Evolutionary conservation across 495 filamentous ascomycete genomes (phyloP), one percentile per base, ranked within the genome.

Genomic region (Pseudomonodictys pantanalensis): DNA sequence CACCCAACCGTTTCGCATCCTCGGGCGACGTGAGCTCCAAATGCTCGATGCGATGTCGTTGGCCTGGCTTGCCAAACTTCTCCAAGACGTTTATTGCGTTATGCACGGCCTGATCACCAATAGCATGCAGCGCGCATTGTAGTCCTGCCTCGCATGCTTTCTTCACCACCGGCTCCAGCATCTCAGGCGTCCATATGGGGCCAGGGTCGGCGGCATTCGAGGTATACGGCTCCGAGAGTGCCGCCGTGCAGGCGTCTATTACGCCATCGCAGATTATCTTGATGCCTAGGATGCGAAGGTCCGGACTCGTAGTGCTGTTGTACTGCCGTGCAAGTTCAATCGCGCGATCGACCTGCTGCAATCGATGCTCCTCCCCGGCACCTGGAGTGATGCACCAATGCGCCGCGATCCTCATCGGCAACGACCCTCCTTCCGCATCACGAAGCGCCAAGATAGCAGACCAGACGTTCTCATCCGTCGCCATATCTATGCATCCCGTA

Each of bases 221-320:
- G 11, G 75, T 67, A 65, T 88, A 88, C 4, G 85, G 83, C 67
- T 86, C 77, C 3, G 74, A 70, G 28, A 88, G 69, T 3, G 79
- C 82, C 0, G 85, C 85, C 3, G 85, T 88, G 68, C 84, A 88
- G 0, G 79, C 83, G 56, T 88, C 85, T 42, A 88, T 75, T 8
- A 86, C 81, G 0, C 85, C 85, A 53, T 88, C 85, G 55, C 83
- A 83, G 41, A 88, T 87, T 20, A 88, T 72, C 59, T 88, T 88
- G 63, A 87, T 80, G n/a, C 85, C 85, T 1, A 81, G 77, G 15
- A 88, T 71, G 26, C 81, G 73, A 47, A 83, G 82, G 41, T 81
- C 77, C 0, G 80, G 82, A 15, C 70, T 75, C 1, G 75, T 80
- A 0, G 59, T 11, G 2, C 71, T 68, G 49, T 80, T 81, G 62